A percentile compares a stretch with the other conserved stretches of the same genome.
Evolutionary conservation across 176 grass and related monocot species (phyloP).

Genomic region (Puya raimondii): DNA sequence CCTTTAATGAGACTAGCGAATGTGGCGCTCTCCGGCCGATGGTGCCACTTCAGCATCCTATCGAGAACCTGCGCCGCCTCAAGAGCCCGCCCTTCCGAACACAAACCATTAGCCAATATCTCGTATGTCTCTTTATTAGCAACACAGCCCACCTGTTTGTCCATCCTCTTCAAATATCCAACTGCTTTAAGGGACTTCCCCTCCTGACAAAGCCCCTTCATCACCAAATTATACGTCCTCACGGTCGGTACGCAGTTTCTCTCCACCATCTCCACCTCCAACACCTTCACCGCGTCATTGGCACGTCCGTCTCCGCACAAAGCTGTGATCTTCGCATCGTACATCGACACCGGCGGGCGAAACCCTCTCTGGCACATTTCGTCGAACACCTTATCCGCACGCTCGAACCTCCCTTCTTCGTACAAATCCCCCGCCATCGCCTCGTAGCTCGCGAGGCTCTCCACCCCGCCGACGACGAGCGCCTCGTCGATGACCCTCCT

Average conservation of each 20-base stretch:
- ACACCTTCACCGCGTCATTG: slow-evolving; percentile 40
- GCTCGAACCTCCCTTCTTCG: slow-evolving; percentile 35
- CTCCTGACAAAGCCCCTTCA: slow-evolving; percentile 51
- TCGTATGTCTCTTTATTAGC: slow-evolving; percentile 50
- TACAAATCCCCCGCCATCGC: slow-evolving; percentile 43
- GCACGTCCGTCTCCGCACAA: slow-evolving; percentile 42
- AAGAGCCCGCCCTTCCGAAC: slow-evolving; percentile 28
- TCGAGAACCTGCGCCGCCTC: slow-evolving; percentile 53
- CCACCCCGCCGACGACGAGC: slow-evolving; percentile 39
- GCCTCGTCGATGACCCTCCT: slow-evolving; percentile 43
- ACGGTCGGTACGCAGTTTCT: slow-evolving; percentile 45
- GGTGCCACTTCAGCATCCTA: slow-evolving; percentile 51
- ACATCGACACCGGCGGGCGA: slow-evolving; percentile 38
- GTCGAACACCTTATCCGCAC: slow-evolving; percentile 51
- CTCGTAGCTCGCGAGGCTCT: slow-evolving; percentile 43
- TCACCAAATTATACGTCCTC: slow-evolving; percentile 57
- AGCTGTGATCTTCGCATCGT: slow-evolving; percentile 43
- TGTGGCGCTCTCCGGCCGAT: slow-evolving; percentile 29
- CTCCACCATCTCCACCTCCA: slow-evolving; percentile 47
- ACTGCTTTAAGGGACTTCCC: slow-evolving; percentile 52
- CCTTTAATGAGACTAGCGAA: slow-evolving; percentile 49
- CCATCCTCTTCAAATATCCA: slow-evolving; percentile 52
- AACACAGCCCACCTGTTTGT: slow-evolving; percentile 41
- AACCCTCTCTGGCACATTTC: slow-evolving; percentile 66
- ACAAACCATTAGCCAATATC: slow-evolving; percentile 55